Conservation (phyloP, 306 rosid species). For the Sphenostylis stenocarpa region DNA sequence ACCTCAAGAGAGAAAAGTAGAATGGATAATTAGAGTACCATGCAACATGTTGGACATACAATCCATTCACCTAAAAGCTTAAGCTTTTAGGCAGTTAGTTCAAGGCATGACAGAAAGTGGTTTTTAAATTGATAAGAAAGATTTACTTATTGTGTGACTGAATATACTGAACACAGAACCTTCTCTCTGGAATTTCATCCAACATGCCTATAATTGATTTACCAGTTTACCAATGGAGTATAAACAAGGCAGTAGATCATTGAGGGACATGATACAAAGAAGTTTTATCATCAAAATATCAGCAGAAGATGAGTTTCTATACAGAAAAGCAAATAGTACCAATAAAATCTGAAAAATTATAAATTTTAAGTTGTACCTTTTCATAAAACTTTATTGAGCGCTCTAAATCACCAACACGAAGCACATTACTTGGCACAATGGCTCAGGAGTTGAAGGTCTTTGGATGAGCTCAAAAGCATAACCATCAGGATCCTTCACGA, state of each 20-base stretch:
- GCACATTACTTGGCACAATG: conserved; percentile 98
- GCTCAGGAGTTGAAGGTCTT: conserved; percentile 79
- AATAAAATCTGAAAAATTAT: not conserved
- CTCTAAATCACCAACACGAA: conserved; percentile 91
- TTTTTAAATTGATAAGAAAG: not conserved
- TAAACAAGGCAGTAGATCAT: not conserved
- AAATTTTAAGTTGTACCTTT: conserved; percentile 52
- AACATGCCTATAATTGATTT: conserved; percentile 8
- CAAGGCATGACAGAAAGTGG: not conserved
- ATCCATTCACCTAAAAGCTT: not conserved
- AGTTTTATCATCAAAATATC: not conserved
- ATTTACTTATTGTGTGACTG: not conserved
- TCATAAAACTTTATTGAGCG: conserved; percentile 89
- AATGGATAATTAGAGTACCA: too few species aligned
- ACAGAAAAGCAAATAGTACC: not conserved
- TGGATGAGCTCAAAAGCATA: conserved; percentile 79
- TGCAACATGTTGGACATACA: too few species aligned
- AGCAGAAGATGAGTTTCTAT: conserved; percentile 9
- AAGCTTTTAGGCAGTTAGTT: not conserved
- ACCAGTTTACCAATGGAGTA: not conserved
- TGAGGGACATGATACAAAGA: conserved; percentile 3
- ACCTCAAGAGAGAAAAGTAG: too few species aligned
- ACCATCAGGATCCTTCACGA: conserved; percentile 96
- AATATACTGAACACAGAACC: not conserved
- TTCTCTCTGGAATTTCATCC: not conserved